Conservation (phyloP, 768 basidiomycete genomes). For the Tylopilus subfusipes region DNA sequence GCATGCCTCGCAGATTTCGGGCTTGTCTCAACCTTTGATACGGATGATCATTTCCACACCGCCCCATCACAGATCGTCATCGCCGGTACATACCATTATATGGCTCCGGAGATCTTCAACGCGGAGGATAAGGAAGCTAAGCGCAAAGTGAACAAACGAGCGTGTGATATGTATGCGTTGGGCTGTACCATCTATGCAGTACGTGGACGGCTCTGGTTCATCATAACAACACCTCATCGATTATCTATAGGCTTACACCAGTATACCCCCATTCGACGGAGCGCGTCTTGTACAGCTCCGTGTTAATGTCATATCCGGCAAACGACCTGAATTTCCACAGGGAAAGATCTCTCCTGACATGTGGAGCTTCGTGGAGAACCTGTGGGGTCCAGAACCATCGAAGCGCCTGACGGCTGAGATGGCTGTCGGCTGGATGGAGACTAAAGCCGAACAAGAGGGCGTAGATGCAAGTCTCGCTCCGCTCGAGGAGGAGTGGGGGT, state of each 20-base stretch:
- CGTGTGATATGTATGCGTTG: conserved; percentile 40
- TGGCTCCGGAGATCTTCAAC: conserved; percentile 25
- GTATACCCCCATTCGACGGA: conserved; percentile 7
- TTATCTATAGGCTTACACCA: conserved; percentile 16
- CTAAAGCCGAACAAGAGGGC: conserved; percentile 9
- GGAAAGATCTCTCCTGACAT: conserved; percentile 20
- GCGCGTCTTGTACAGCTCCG: background rate
- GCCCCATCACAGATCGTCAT: conserved; percentile 5
- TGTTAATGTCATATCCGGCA: background rate
- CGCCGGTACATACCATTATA: conserved; percentile 19
- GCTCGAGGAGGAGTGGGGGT: conserved; percentile 20
- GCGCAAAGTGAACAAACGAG: conserved; percentile 24
- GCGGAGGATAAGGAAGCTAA: conserved; percentile 2
- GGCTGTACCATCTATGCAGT: conserved; percentile 41
- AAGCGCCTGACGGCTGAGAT: conserved; percentile 23
- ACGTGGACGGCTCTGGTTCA: background rate
- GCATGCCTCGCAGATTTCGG: conserved; percentile 54
- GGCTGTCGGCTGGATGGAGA: conserved; percentile 25
- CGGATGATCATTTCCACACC: conserved; percentile 9
- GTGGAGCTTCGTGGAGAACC: conserved; percentile 30
- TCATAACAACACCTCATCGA: background rate
- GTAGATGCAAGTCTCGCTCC: conserved; percentile 2
- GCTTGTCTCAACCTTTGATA: conserved; percentile 25
- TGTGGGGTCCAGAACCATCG: conserved; percentile 21
- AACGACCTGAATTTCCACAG: conserved; percentile 15